Evolutionary conservation across 139 green algal genomes (phyloP), one percentile per base, ranked within the genome.

Genomic region (Chlamydomonas eustigma): DNA sequence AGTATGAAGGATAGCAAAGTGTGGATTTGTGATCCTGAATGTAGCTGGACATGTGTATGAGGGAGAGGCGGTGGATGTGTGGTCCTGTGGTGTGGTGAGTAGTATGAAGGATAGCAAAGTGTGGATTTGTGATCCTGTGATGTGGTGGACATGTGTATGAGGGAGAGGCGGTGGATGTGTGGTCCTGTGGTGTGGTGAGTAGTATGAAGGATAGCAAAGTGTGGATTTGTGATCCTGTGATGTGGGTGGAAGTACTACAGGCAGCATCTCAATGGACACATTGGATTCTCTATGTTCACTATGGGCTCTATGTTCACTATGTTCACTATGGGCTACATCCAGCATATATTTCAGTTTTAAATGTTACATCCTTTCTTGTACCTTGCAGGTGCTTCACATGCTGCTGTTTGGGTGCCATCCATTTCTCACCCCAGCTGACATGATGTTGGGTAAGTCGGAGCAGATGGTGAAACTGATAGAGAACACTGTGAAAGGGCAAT

Each of bases 31-130:
- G 24, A 64, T 75, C 68, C 68, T 75, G 30, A 75, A 75, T 31
- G 68, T 75, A 18, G 5, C 28, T n/a, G 65, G n/a, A n/a, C n/a
- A n/a, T n/a, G n/a, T n/a, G n/a, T 78, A 83, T 31, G 80, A 84
- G 35, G 78, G 71, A 4, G 81, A 87, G 78, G 67, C 77, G 0
- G 81, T 80, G 0, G 85, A 90, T 77, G 64, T 88, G 18, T 90
- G 85, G 85, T 83, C 75, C 2, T 88, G 83, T 38, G 85, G 85
- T 63, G 83, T 90, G 31, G 75, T 87, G 31, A 28, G 18, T 69
- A n/a, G n/a, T n/a, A n/a, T n/a, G n/a, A n/a, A n/a, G n/a, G n/a
- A n/a, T n/a, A n/a, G n/a, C n/a, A n/a, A n/a, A n/a, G n/a, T n/a
- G n/a, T n/a, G n/a, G n/a, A n/a, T n/a, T n/a, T n/a, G n/a, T n/a